Evolutionary conservation across 257 asterid genomes (phyloP), one percentile per base, ranked within the genome.

Genomic region (Nicotiana undulata): DNA sequence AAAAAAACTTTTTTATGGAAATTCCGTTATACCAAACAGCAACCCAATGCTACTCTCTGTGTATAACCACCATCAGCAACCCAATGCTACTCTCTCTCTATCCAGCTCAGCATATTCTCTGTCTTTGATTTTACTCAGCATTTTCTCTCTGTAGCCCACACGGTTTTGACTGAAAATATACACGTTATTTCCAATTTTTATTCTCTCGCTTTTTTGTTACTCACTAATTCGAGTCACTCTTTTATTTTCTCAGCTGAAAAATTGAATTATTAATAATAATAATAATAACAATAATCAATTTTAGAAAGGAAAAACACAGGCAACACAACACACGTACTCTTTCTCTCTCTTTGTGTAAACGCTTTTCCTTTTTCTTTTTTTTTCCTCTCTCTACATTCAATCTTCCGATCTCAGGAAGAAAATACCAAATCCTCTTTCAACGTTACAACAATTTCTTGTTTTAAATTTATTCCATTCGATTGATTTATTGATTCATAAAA

Each of bases 381-480:
- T 76, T 80, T 75, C 51, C 83, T 85, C 86, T 83, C 84, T 76
- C 84, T 49, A 5, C 83, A 60, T 85, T 83, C 89, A 80, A 77
- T 83, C 83, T 80, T 84, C 86, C 84, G 87, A 82, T 88, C 88
- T 86, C 51, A 18, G 83, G 86, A 85, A 83, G 85, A 80, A 61
- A 77, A 67, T 37, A 65, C 74, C 77, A 70, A 37, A 20, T 37
- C 76, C 76, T n/a, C 75, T 40, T 15, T 55, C 10, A 13, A 7
- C 60, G 60, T 55, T 58, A 58, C 63, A 68, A 68, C 9, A 26
- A 61, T 12, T 40, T 9, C 40, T 63, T 28, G 18, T 63, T 28
- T 18, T 40, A 9, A 40, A 40, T 40, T 40, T 12, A 20, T 59
- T 59, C 6, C 0, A 9, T 20, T 59, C 4, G 1, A 37, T 37